Percentiles rank a stretch among this genome's conserved stretches.
Evolutionary conservation across 352 stramenopile species (phyloP).

Genomic region (Blastocystis sp.): DNA sequence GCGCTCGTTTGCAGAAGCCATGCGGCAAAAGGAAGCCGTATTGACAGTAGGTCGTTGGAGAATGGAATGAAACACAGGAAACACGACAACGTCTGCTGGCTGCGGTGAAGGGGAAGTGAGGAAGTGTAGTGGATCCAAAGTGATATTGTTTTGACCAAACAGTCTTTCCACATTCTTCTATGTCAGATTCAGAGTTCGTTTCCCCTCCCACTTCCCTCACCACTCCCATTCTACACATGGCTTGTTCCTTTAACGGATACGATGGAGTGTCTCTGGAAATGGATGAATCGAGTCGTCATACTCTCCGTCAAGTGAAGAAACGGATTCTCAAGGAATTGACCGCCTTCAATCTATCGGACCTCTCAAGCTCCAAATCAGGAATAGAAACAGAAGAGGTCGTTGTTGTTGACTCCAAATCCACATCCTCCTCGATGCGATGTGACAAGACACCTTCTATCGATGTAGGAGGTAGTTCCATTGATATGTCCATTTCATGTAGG

Average conservation of each 20-base stretch:
- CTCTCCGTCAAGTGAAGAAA: conserved; percentile 20
- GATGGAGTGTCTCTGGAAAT: background rate
- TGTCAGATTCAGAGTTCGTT: background rate
- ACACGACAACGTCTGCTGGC: background rate
- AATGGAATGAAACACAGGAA: background rate
- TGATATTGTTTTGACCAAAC: background rate
- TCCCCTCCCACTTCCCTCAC: background rate
- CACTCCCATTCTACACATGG: background rate
- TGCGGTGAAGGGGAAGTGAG: background rate
- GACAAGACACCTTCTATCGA: background rate
- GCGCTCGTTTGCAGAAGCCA: background rate
- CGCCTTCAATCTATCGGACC: background rate
- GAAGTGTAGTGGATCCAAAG: background rate
- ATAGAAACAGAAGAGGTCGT: background rate
- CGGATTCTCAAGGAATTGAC: conserved; percentile 3
- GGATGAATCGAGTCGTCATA: background rate
- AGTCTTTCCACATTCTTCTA: background rate
- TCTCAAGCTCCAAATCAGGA: background rate
- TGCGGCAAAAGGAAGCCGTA: background rate
- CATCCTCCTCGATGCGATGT: background rate
- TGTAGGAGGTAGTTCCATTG: background rate
- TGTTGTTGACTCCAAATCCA: background rate
- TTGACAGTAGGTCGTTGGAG: background rate
- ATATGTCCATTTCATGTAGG: background rate
- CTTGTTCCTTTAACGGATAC: conserved; percentile 5